Conservation (phyloP, 2,329 filamentous ascomycete species). For the Cercospora sp. region DNA sequence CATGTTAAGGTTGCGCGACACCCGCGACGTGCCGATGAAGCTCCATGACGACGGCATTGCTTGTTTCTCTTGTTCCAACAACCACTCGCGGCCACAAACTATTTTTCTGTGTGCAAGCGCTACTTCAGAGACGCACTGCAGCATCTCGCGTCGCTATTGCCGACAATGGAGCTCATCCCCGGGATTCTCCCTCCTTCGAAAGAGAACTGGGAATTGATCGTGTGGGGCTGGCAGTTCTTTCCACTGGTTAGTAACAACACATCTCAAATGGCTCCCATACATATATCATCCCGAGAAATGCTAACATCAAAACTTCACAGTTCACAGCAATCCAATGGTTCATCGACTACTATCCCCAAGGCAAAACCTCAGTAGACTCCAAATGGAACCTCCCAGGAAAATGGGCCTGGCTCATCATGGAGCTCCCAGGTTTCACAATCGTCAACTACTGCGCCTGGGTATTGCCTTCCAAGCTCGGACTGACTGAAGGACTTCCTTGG, state of each 20-base stretch:
- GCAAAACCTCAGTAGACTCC: slow-evolving; percentile 80
- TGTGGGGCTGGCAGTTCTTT: slow-evolving; percentile 51
- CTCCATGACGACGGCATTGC: slow-evolving; percentile 7
- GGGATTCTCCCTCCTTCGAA: slow-evolving; percentile 51
- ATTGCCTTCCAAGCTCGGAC: slow-evolving; percentile 60
- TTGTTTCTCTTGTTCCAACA: slow-evolving; percentile 2
- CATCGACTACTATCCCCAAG: slow-evolving; percentile 81
- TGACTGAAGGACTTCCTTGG: slow-evolving; percentile 62
- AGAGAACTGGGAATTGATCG: slow-evolving; percentile 52
- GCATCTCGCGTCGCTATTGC: not conserved
- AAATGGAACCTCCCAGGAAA: slow-evolving; percentile 84
- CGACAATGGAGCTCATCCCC: slow-evolving; percentile 41
- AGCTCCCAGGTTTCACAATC: slow-evolving; percentile 72
- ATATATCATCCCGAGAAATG: not conserved
- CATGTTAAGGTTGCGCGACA: not conserved
- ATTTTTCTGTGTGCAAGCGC: not conserved
- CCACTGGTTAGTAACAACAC: slow-evolving; percentile 45
- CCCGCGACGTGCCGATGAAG: not conserved
- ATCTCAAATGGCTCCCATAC: not conserved
- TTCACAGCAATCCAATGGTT: slow-evolving; percentile 73
- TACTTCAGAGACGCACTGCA: not conserved
- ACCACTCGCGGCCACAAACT: not conserved
- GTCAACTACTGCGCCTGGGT: slow-evolving; percentile 76
- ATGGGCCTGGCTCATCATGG: slow-evolving; percentile 86
- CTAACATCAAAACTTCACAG: slow-evolving; percentile 48